These are phyloP conservation scores for Solanum clarkiae DNA, from an alignment of 257 asterid genomes.

Conservation along the genomic window DNA sequence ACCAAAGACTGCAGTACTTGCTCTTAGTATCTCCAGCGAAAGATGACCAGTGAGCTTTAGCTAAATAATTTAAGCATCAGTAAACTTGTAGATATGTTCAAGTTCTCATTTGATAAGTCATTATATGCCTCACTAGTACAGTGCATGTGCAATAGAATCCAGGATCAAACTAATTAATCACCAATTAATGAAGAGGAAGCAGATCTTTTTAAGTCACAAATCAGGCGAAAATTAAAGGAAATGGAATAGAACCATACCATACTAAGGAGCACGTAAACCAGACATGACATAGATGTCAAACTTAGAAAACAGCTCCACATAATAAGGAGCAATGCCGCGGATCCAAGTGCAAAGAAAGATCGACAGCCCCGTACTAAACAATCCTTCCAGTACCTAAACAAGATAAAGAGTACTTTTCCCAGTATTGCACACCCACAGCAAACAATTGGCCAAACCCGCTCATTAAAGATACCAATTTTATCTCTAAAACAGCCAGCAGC, in stretches of 20 bases:
- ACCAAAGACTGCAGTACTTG: not conserved
- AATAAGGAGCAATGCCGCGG: constrained; percentile 80
- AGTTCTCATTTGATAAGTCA: not conserved
- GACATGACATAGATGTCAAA: constrained; percentile 87
- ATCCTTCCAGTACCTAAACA: constrained; percentile 67
- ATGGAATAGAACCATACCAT: constrained; percentile 53
- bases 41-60: not conserved
- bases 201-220: not conserved
- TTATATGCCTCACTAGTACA: not conserved
- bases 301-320: constrained; percentile 99
- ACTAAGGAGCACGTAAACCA: constrained; percentile 83
- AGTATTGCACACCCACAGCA: constrained; percentile 66
- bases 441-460: constrained; percentile 92
- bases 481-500: constrained; percentile 51
- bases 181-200: not conserved
- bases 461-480: constrained; percentile 55
- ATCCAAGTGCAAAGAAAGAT: constrained; percentile 72
- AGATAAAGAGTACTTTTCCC: constrained; percentile 40
- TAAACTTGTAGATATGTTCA: not conserved
- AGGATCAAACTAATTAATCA: not conserved
- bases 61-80: not conserved
- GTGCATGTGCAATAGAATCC: not conserved
- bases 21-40: not conserved
- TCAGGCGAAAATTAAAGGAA: not conserved
- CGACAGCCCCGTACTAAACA: constrained; percentile 49